phyloP scores from a whole-genome alignment of 139 green algal species.

The Picochlorum sp. region DNA sequence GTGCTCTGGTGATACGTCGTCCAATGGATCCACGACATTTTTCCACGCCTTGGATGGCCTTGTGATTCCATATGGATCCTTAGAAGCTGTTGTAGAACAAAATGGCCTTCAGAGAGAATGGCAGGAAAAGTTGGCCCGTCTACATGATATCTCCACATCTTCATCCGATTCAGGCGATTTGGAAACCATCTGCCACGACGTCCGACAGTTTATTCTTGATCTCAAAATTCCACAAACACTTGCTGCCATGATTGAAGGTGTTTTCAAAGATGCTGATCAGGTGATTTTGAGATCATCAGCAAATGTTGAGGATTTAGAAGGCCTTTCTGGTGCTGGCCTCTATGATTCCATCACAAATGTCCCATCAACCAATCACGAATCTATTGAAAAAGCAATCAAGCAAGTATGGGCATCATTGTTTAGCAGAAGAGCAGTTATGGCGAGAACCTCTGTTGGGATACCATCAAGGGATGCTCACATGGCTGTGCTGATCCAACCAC shows the following conservation, averaged over 20 bases:
- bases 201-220: slow-evolving; percentile 37
- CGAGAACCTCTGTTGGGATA: slow-evolving; percentile 50
- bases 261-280: slow-evolving; percentile 15
- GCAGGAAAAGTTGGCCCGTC: slow-evolving; percentile 31
- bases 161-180: slow-evolving; percentile 22
- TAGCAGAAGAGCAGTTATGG: slow-evolving; percentile 75
- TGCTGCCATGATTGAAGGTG: slow-evolving; percentile 5
- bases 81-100: slow-evolving; percentile 56
- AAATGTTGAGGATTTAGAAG: slow-evolving; percentile 92
- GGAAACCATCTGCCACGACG: slow-evolving; percentile 31
- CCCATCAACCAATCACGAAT: slow-evolving; percentile 22
- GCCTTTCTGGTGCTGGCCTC: slow-evolving; percentile 70
- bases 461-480: slow-evolving; percentile 66
- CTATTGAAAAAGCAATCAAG: slow-evolving; percentile 48
- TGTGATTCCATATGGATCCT: slow-evolving; percentile 82
- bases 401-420: slow-evolving; percentile 89
- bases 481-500: slow-evolving; percentile 82
- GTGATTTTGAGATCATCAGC: slow-evolving; percentile 73
- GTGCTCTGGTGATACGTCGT: not conserved
- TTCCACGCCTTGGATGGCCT: slow-evolving; percentile 58
- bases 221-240: slow-evolving; percentile 14
- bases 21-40: not conserved
- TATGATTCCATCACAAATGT: slow-evolving; percentile 88
- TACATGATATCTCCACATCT: slow-evolving; percentile 8
- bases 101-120: slow-evolving; percentile 25